Base-by-base conservation (phyloP, 2,329 filamentous ascomycete species). In the Aspergillus clavatus region DNA sequence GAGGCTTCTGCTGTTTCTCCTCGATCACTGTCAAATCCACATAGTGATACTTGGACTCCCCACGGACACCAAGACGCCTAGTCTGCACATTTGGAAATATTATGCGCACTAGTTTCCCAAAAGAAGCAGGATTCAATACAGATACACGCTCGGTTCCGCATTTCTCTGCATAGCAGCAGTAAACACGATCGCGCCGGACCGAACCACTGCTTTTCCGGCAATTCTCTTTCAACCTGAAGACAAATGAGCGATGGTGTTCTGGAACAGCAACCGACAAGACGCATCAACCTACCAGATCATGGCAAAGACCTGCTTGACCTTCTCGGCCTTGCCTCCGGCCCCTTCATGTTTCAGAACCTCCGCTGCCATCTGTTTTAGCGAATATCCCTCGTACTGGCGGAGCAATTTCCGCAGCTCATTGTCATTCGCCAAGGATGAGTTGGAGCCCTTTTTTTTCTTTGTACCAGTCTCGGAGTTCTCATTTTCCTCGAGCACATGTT, bases 11-110 rank as follows among this genome's bases (percentile, higher is more conserved):
- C 42, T 68, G 66, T 46, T 71, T 69, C 48, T 71, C 69, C 45
- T 72, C 69, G 22, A 71, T 69, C 35, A 76, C 66, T 2, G 71
- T 72, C 46, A 76, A 58, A 52, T 76, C 73, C 38, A 76, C 73
- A 49, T 98, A 98, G 68, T 98, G 93, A 66, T 98, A 98, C 66
- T 98, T 98, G 11, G 93, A 98, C 71, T 97, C 91, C 53, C 93
- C 93, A 42, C 93, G 83, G 38, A 97, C 90, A 51, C 93, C 93
- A 10, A 98, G 76, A 53, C 93, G 81, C 47, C 93, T 80, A 24
- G 93, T 98, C 69, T 95, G 91, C 18, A 98, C 84, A 33, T 90
- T 91, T 0, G 93, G 91, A 58, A 97, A 98, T 41, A 98, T 86
- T 29, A 98, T 91, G 24, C 93, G 83, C 26, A 98, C 93, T 35